Evolutionary conservation across 2,329 filamentous ascomycete species (phyloP).

Genomic region (Plenodomus tracheiphilus): DNA sequence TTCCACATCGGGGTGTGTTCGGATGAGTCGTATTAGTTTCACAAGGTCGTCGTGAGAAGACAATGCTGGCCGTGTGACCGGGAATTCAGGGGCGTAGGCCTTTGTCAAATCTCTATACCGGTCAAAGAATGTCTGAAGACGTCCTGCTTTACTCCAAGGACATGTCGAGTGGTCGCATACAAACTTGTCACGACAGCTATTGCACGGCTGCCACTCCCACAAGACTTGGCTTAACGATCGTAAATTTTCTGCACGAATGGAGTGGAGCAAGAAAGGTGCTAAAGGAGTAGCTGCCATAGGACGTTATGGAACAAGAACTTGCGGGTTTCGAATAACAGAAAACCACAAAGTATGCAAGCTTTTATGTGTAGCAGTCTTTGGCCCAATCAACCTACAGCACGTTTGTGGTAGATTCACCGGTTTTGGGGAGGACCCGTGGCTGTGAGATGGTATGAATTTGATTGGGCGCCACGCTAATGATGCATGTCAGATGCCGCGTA

Average conservation of each 20-base stretch:
- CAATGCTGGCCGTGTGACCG: background rate
- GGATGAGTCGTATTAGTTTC: conserved; percentile 3
- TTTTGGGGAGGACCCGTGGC: too few relatives aligned
- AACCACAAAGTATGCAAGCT: too few relatives aligned
- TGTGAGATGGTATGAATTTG: too few relatives aligned
- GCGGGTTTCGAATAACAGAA: too few relatives aligned
- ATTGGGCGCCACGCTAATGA: too few relatives aligned
- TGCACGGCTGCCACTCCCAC: conserved; percentile 7
- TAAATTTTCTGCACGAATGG: background rate
- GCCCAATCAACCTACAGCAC: too few relatives aligned
- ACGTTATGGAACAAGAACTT: too few relatives aligned
- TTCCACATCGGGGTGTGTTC: background rate
- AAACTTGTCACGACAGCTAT: background rate
- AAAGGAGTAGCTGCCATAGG: too few relatives aligned
- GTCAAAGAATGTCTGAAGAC: conserved; percentile 2
- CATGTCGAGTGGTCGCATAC: background rate
- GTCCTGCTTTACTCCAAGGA: conserved; percentile 6
- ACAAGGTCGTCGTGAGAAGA: conserved; percentile 3
- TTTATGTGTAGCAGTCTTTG: too few relatives aligned
- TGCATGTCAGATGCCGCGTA: too few relatives aligned
- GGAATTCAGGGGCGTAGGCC: conserved; percentile 4
- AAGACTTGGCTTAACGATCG: conserved; percentile 1
- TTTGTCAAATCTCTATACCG: conserved; percentile 6
- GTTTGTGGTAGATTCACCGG: too few relatives aligned
- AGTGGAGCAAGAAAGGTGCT: too few relatives aligned